Evolutionary conservation across 257 asterid genomes (phyloP), one percentile per base, ranked within the genome.

Genomic region (Fraxinus anomala): DNA sequence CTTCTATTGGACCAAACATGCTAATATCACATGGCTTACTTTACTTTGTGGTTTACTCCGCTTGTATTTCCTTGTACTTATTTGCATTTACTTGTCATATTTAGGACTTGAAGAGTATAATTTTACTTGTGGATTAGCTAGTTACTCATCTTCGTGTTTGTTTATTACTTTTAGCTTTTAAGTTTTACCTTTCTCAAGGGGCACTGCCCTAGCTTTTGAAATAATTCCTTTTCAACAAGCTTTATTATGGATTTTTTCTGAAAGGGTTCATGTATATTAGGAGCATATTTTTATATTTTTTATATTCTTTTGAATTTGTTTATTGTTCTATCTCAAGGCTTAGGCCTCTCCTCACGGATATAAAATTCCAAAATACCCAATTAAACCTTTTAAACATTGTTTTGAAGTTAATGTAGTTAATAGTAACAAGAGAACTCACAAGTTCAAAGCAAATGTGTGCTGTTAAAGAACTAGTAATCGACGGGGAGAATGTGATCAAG

Each of bases 401-500:
- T 40, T 40, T 39, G 59, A 66, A 66, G 59, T 34, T 74, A 66
- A 72, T 33, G 72, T 72, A 76, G 72, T 68, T 68, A 70, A 47
- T n/a, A 65, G 54, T 30, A 51, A 17, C 34, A 34, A 28, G 75
- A 73, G 66, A 51, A 34, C 26, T 54, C 34, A 11, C 19, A 19
- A 71, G 47, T 71, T 33, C 30, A 71, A 17, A 36, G 33, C 10
- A 2, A n/a, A 71, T 1, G 14, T 71, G 61, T 36, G 19, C 10
- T 71, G 33, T 0, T 34, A 47, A 69, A 61, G 76, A 63, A 74
- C 14, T 31, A 11, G 33, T 24, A 42, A 33, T 12, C 8, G 8
- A 65, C 11, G 11, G 6, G 14, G 39, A 73, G 12, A 59, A 24
- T 49, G 36, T 11, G 61, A 69, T 30, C 5, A 23, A 24, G 67